Conservation (phyloP, 2,329 filamentous ascomycete species). For the Phaeosphaeriaceae sp. region DNA sequence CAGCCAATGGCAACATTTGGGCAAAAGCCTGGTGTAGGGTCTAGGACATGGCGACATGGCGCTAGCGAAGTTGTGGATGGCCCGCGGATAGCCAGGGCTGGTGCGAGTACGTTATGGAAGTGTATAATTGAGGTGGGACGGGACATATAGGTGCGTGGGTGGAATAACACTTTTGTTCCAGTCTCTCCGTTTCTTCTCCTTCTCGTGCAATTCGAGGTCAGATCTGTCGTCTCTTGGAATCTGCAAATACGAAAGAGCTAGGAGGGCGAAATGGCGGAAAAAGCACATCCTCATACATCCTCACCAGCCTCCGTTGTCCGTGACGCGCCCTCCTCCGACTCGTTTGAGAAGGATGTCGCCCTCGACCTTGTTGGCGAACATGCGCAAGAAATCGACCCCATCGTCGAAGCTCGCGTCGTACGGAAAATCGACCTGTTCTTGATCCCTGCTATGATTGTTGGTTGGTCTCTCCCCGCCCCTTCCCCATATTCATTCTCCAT, state of each 20-base stretch:
- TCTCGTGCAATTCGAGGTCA: too few species aligned
- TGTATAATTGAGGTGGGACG: slow-evolving; percentile 22
- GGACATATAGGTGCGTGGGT: slow-evolving; percentile 1
- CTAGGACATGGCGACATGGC: slow-evolving; percentile 6
- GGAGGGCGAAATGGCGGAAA: slow-evolving; percentile 10
- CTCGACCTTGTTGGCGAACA: slow-evolving; percentile 67
- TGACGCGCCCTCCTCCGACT: slow-evolving; percentile 16
- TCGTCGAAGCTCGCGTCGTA: slow-evolving; percentile 63
- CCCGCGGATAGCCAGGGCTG: slow-evolving; percentile 18
- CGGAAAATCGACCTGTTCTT: slow-evolving; percentile 72
- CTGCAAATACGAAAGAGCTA: too few species aligned
- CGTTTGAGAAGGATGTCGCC: slow-evolving; percentile 61
- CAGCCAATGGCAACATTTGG: background rate
- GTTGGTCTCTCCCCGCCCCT: slow-evolving; percentile 20
- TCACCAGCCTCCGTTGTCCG: background rate
- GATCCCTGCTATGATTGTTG: slow-evolving; percentile 68
- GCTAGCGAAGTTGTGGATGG: slow-evolving; percentile 23
- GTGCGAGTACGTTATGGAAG: background rate
- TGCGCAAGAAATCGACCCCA: slow-evolving; percentile 61
- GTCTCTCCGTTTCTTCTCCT: too few species aligned
- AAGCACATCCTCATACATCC: too few species aligned
- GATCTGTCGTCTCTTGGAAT: too few species aligned
- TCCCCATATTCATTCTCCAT: background rate
- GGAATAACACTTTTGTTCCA: slow-evolving; percentile 16
- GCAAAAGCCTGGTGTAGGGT: background rate